Conservation (phyloP, 1,284 basidiomycete species). For the Leccinum subspadiceum region DNA sequence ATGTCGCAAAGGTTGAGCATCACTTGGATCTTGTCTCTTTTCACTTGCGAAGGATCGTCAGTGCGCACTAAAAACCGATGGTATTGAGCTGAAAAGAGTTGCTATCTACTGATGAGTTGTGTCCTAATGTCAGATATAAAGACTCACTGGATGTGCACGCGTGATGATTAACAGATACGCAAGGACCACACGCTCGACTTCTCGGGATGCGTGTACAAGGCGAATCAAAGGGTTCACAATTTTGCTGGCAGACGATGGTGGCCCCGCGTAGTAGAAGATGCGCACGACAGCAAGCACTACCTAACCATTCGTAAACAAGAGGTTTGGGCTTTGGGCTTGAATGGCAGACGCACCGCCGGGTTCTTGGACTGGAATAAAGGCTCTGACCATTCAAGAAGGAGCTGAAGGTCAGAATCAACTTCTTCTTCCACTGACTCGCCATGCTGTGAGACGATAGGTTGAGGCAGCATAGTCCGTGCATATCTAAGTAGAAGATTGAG, state of each 20-base stretch:
- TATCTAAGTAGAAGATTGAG: slow-evolving; percentile 83
- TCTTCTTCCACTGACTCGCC: slow-evolving; percentile 40
- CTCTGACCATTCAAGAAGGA: slow-evolving; percentile 72
- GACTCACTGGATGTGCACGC: slow-evolving; percentile 58
- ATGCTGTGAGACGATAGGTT: slow-evolving; percentile 48
- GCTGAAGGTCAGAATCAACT: slow-evolving; percentile 72
- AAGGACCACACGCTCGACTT: slow-evolving; percentile 73
- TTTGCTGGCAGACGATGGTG: slow-evolving; percentile 52
- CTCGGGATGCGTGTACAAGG: slow-evolving; percentile 59
- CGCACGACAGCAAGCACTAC: slow-evolving; percentile 75
- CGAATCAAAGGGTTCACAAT: slow-evolving; percentile 69
- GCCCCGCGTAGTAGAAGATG: slow-evolving; percentile 73
- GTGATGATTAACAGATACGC: slow-evolving; percentile 68
- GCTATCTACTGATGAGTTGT: slow-evolving; percentile 35
- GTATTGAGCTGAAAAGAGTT: slow-evolving; percentile 59
- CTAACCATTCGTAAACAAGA: slow-evolving; percentile 36
- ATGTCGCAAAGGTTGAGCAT: slow-evolving; percentile 61
- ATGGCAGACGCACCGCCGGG: slow-evolving; percentile 61
- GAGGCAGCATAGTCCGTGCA: slow-evolving; percentile 78
- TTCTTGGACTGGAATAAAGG: slow-evolving; percentile 84
- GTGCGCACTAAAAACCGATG: slow-evolving; percentile 68
- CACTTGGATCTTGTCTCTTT: slow-evolving; percentile 72
- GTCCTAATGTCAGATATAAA: slow-evolving; percentile 1
- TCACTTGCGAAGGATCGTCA: slow-evolving; percentile 63
- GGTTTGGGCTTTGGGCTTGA: background rate